Base-by-base conservation (phyloP, 2,329 filamentous ascomycete genomes). In the Botrytis pseudocinerea region DNA sequence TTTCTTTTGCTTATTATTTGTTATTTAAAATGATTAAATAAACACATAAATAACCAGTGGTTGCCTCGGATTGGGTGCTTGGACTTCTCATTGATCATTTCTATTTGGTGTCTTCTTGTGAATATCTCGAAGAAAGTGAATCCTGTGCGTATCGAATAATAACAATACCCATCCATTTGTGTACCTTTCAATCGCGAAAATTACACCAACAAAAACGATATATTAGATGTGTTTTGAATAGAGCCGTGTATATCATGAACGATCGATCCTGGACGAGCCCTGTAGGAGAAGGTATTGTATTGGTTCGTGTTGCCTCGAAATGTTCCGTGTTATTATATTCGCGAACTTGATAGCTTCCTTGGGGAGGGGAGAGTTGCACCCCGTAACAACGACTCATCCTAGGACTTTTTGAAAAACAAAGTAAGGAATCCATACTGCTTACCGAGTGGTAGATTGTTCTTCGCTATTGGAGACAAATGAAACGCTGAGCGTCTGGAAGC, bases 401-500 rank as follows among this genome's bases (percentile, higher is more conserved):
- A 44, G 38, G n/a, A 18, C 38, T 32, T 16, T 65, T 51, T n/a
- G 5, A 1, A 16, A 35, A 57, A 65, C 46, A 28, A 18, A 22
- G 38, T n/a, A 72, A 40, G 28, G 35, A 68, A 60, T 28, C 9
- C 40, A 54, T 40, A 20, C 28, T 32, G 48, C 70, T 72, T 46
- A 72, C 70, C 70, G 38, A 48, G 5, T 68, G 70, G 51, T 22
- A 72, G 22, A 68, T 68, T 25, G 32, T 68, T 68, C 28, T 51
- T 62, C 32, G 32, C 28, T 46, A 25, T 35, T 38, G 40, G 10
- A 48, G 61, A 57, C 22, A 51, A 60, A 40, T 66, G n/a, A 60
- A 28, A 68, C n/a, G 42, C 25, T 16, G 38, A 44, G 7, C 25
- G 44, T 40, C 42, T 48, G 32, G 25, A 22, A 62, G 71, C 38